phyloP scores from a whole-genome alignment of 2,329 filamentous ascomycete genomes.

The Aspergillus brasiliensis region DNA sequence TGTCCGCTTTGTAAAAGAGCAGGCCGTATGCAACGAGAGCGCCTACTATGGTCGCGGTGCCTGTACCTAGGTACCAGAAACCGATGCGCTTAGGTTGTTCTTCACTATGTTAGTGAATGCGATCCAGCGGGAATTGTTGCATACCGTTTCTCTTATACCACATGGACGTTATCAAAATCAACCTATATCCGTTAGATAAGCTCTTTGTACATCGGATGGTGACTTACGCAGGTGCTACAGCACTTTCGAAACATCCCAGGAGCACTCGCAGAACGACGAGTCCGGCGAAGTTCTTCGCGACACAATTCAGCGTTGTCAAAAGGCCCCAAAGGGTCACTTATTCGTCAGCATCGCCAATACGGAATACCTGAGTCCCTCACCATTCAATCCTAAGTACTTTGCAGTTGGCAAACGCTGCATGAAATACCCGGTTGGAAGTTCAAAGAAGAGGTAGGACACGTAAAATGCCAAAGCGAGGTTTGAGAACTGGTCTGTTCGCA shows the following conservation, averaged over 20 bases:
- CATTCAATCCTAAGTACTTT: conserved; percentile 54
- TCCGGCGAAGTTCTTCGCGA: conserved; percentile 53
- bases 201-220: background rate
- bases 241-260: conserved; percentile 57
- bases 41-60: conserved; percentile 57
- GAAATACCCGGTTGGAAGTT: conserved; percentile 59
- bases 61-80: conserved; percentile 64
- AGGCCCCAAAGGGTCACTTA: conserved; percentile 48
- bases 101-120: conserved; percentile 19
- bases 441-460: conserved; percentile 59
- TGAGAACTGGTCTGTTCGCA: conserved; percentile 61
- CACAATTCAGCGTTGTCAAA: conserved; percentile 52
- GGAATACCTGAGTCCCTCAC: conserved; percentile 33
- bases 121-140: background rate
- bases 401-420: conserved; percentile 58
- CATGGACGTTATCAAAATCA: conserved; percentile 59
- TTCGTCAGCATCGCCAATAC: conserved; percentile 3
- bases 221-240: conserved; percentile 52
- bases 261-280: conserved; percentile 54
- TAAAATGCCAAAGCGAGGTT: conserved; percentile 63
- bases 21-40: conserved; percentile 58
- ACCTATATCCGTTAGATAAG: conserved; percentile 22
- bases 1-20: conserved; percentile 49
- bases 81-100: conserved; percentile 63
- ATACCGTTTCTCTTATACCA: conserved; percentile 53